Percentiles rank a stretch among this genome's conserved stretches.
phyloP scores from a whole-genome alignment of 1,139 yeast genomes.

The Geotrichum klebahnii region DNA sequence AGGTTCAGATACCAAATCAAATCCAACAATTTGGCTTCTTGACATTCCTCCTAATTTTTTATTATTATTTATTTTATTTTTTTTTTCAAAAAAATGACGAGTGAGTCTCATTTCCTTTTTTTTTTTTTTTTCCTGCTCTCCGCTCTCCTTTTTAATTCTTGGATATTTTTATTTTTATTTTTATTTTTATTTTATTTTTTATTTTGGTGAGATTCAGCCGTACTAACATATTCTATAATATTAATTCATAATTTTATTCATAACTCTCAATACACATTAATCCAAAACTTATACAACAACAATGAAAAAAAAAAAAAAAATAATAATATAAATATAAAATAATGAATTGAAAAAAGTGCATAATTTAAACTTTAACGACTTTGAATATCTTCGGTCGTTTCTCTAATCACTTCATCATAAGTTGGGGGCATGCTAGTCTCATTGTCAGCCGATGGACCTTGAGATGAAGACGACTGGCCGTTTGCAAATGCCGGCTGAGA shows the following conservation, averaged over 20 bases:
- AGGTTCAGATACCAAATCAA: no score
- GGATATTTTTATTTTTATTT: no score
- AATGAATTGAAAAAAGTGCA: neutral
- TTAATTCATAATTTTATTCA: no score
- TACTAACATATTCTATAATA: no score
- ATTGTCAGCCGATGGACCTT: neutral
- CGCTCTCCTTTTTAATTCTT: no score
- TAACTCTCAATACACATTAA: neutral
- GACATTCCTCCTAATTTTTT: no score
- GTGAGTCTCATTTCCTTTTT: no score
- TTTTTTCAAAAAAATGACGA: no score
- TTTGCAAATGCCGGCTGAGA: neutral
- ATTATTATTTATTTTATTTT: no score
- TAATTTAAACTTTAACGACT: neutral
- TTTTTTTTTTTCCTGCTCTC: no score
- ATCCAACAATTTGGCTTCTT: no score
- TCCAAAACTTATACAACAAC: neutral
- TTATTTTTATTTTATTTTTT: neutral
- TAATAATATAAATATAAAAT: neutral
- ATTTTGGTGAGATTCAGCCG: neutral
- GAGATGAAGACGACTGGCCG: neutral
- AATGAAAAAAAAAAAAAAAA: neutral
- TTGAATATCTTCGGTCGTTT: conserved; percentile 2
- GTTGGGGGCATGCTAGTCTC: conserved; percentile 7
- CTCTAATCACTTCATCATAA: conserved; percentile 15